Evolutionary conservation across 2,329 filamentous ascomycete genomes (phyloP), one percentile per base, ranked within the genome.

Genomic region (Gremmenia infestans): DNA sequence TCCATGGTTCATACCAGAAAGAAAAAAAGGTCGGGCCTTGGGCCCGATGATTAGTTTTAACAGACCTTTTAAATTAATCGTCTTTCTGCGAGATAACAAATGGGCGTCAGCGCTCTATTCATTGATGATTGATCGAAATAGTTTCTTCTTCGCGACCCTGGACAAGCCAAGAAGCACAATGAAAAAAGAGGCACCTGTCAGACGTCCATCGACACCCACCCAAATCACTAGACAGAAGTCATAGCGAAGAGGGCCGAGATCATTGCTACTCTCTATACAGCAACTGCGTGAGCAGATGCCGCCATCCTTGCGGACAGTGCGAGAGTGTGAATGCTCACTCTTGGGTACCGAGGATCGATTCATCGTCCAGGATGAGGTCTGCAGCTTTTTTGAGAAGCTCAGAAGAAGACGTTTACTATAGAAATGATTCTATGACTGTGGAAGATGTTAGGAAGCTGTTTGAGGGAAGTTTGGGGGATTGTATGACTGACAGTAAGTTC

Each of bases 321-420:
- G 80, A 82, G 76, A 80, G 79, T 72, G 76, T 77, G 76, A 76
- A 79, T 80, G 75, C 87, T 92, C 89, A 94, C 89, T 91, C 88
- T 89, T 83, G 86, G 87, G 87, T 78, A 81, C 80, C 85, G 89
- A 89, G 88, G 89, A 89, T 87, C 89, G 69, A 76, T 74, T 95
- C 90, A 94, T 95, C 90, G 89, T 88, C 89, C 89, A 91, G 89
- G 88, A 86, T 93, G 83, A 85, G 85, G 37, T 91, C 87, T 93
- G 88, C 91, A 83, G 89, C 91, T 96, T 81, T 81, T 88, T 82
- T 91, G 82, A 84, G 85, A 83, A 93, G 87, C 85, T 90, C 87
- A 94, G 89, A 90, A 85, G 81, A 81, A 82, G 88, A 91, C 85
- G 85, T 89, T 81, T 86, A 92, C 91, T 96, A 91, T 92, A 96